Conservation (phyloP, 202 grass and related monocot species). For the Saccharum hybrid region DNA sequence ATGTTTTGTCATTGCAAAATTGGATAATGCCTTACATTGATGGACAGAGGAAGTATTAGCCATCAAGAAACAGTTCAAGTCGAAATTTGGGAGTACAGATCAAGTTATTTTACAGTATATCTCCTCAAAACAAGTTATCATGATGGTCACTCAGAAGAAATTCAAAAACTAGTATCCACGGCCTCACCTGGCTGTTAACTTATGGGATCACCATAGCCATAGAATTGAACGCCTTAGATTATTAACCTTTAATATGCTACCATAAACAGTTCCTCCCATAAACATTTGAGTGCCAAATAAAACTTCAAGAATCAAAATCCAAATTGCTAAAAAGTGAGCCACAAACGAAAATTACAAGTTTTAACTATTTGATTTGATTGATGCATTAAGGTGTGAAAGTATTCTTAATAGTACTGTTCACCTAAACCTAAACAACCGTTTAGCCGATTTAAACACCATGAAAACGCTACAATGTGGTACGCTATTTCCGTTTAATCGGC, state of each 20-base stretch:
- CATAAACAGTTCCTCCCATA: background rate
- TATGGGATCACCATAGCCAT: background rate
- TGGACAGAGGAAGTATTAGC: background rate
- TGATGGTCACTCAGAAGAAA: background rate
- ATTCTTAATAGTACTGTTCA: background rate
- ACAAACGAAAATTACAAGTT: background rate
- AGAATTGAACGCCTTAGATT: background rate
- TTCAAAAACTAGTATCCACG: constrained; percentile 1
- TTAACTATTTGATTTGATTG: background rate
- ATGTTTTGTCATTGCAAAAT: background rate
- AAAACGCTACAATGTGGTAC: background rate
- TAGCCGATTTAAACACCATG: background rate
- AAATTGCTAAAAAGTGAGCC: background rate
- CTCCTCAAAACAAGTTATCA: no score
- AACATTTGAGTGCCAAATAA: constrained; percentile 12
- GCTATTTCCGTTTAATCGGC: background rate
- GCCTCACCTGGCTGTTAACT: background rate
- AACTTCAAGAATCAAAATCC: background rate
- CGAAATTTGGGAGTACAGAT: background rate
- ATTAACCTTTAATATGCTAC: background rate
- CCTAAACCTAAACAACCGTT: background rate
- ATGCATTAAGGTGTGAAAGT: constrained; percentile 13
- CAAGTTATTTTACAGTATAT: background rate
- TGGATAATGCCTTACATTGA: background rate
- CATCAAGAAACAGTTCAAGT: background rate